Base-by-base conservation (phyloP, 805 yeast genomes). In the Saccharomycopsis capsularis region DNA sequence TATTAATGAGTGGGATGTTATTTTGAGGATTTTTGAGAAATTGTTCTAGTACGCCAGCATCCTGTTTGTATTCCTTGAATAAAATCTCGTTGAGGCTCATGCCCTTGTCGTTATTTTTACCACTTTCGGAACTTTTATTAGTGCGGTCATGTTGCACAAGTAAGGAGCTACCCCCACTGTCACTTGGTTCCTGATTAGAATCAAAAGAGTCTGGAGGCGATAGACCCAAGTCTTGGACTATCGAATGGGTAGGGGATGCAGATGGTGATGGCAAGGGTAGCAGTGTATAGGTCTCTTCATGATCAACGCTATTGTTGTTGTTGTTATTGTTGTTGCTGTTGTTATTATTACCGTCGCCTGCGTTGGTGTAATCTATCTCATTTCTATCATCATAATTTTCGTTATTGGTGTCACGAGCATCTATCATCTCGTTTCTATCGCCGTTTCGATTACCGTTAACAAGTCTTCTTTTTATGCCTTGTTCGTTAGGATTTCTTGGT, bases 201-300 rank as follows among this genome's bases (percentile, higher is more conserved):
- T 29, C 32, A 29, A 34, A 18, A 5, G 38, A 34, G 19, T 34
- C 38, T 6, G 38, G 38, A 11, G 22, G 46, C 44, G 6, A 48
- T 32, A 21, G 30, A 35, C n/a, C 37, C 30, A 18, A 48, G 47
- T 7, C 15, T 5, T 43, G 5, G 27, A 37, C 22, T 9, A 38
- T n/a, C 48, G 36, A 57, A 46, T 70, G 79, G 3, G 67, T 68
- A 1, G 82, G 82, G 1, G 81, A 76, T 1, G 83, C 83, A 55
- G 81, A 77, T 0, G 86, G 87, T 7, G 85, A 80, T 0, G 86
- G 87, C 19, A 81, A 66, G 0, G 85, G 85, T n/a, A 77, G 63
- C 51, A 74, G 81, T 29, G 46, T 44, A 25, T 32, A 41, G 18
- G 51, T 49, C 18, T 42, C 41, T 23, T 50, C 55, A 13, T 22